Base-by-base conservation (phyloP, 495 filamentous ascomycete genomes). In the Letharia columbiana region DNA sequence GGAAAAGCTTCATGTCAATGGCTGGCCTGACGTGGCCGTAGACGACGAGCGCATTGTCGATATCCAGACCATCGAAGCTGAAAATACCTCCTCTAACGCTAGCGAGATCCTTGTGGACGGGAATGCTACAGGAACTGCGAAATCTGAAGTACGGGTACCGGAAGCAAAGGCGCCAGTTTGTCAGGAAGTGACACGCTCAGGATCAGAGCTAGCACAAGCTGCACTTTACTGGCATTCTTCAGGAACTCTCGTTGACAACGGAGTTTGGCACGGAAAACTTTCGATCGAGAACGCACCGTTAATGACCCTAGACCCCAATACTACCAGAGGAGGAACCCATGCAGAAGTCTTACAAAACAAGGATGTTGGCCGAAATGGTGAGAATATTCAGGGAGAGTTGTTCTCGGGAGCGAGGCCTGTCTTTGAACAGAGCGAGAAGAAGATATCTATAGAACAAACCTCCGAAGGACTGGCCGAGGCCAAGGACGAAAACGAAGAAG, bases 401-500 rank as follows among this genome's bases (percentile, higher is more conserved):
- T 33, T 18, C 13, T 31, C 39, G 42, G 41, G 28, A 41, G 28
- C 18, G 40, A 20, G 41, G 12, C 62, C 17, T 45, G 10, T 23
- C 8, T 7, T 18, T 44, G 56, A 60, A 40, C 8, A 18, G 45
- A 49, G 23, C 3, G 31, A 60, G 18, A 28, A 44, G 40, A 33
- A n/a, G 15, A 37, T 23, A 33, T 58, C 20, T 41, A 50, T 31
- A 11, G 17, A 65, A 31, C 42, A 37, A 62, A 39, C 18, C 15
- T 56, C 61, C 37, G 62, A 70, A 52, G 64, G 73, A 54, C 23
- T 64, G 23, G 79, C 73, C 7, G 72, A 77, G 54, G 76, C 75
- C 8, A 79, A 80, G 42, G 82, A 82, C 58, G 84, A 83, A 69
- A 83, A 86, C 64, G 81, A 80, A 44, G 83, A 90, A 64, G 87